Percentiles rank a stretch among this genome's conserved stretches.
Conservation (phyloP, 495 filamentous ascomycete species). For the Aspergillus steynii region DNA sequence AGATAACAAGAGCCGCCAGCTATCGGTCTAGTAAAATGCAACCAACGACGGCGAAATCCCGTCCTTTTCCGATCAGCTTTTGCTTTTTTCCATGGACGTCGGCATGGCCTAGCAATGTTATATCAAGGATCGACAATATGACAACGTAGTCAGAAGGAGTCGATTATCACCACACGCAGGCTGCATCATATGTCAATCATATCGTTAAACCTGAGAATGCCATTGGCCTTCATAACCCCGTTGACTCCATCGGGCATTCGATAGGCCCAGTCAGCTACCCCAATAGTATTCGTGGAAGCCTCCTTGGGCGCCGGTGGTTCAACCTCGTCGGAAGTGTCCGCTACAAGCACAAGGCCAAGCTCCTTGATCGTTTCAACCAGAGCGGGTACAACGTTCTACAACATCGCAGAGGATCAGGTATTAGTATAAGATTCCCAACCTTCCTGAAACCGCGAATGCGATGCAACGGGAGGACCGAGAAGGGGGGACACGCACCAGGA, state of each 20-base stretch:
- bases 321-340: constrained; percentile 69
- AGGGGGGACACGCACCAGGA: constrained; percentile 60
- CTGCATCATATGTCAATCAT: constrained; percentile 79
- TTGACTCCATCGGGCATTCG: constrained; percentile 72
- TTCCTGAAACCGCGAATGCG: not conserved
- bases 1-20: no score
- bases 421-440: constrained; percentile 22
- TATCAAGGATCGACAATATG: not conserved
- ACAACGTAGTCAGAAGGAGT: not conserved
- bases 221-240: constrained; percentile 80
- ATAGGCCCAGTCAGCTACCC: constrained; percentile 44
- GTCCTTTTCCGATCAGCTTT: no score
- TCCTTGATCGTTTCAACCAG: constrained; percentile 91
- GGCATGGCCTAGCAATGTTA: constrained; percentile 5
- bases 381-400: constrained; percentile 85
- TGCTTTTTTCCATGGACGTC: not conserved
- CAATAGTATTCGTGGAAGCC: constrained; percentile 44
- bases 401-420: not conserved
- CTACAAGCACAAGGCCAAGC: constrained; percentile 86
- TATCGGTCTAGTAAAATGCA: no score
- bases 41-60: no score
- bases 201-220: constrained; percentile 88
- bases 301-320: constrained; percentile 42
- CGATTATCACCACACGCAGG: no score
- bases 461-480: constrained; percentile 1